A percentile compares a stretch with the other conserved stretches of the same genome.
These are phyloP conservation scores for Saccharomycopsis lassenensis DNA, from an alignment of 805 yeast species.

Conservation along the genomic window DNA sequence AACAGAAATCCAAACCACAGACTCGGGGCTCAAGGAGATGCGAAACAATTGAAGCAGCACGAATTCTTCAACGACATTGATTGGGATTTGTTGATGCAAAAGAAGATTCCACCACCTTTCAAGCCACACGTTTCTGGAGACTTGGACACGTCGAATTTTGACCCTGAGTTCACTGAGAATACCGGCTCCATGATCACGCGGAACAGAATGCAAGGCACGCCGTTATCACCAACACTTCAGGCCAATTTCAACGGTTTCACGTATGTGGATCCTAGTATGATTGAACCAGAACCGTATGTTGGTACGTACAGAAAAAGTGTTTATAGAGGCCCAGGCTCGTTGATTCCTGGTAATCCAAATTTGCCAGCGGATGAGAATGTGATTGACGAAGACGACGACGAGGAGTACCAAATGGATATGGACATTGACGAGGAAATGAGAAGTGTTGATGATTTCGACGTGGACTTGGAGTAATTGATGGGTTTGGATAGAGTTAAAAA, in stretches of 20 bases:
- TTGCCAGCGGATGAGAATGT: slow-evolving; percentile 78
- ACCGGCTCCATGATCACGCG: slow-evolving; percentile 53
- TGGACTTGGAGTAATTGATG: slow-evolving; percentile 11
- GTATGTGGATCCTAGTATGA: slow-evolving; percentile 84
- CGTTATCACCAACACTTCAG: slow-evolving; percentile 88
- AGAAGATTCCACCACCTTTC: slow-evolving; percentile 91
- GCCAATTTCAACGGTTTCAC: slow-evolving; percentile 96
- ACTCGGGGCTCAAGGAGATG: slow-evolving; percentile 84
- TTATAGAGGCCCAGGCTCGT: slow-evolving; percentile 49
- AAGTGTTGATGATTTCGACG: slow-evolving; percentile 17
- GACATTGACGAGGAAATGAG: slow-evolving; percentile 20
- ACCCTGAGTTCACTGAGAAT: slow-evolving; percentile 93
- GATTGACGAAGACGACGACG: slow-evolving; percentile 55
- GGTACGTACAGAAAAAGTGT: slow-evolving; percentile 26
- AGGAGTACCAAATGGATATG: slow-evolving; percentile 32
- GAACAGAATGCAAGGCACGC: slow-evolving; percentile 35
- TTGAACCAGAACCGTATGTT: slow-evolving; percentile 54
- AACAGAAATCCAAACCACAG: slow-evolving; percentile 95
- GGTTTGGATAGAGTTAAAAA: background rate
- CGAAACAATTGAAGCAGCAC: slow-evolving; percentile 84
- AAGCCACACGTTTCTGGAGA: slow-evolving; percentile 88
- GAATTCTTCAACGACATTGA: slow-evolving; percentile 87
- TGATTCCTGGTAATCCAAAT: slow-evolving; percentile 71
- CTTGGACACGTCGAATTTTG: slow-evolving; percentile 92
- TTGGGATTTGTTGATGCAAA: slow-evolving; percentile 70